A percentile compares a stretch with the other conserved stretches of the same genome.
Evolutionary conservation across 768 basidiomycete genomes (phyloP).

Genomic region (Dictyophora rubrovolvata): DNA sequence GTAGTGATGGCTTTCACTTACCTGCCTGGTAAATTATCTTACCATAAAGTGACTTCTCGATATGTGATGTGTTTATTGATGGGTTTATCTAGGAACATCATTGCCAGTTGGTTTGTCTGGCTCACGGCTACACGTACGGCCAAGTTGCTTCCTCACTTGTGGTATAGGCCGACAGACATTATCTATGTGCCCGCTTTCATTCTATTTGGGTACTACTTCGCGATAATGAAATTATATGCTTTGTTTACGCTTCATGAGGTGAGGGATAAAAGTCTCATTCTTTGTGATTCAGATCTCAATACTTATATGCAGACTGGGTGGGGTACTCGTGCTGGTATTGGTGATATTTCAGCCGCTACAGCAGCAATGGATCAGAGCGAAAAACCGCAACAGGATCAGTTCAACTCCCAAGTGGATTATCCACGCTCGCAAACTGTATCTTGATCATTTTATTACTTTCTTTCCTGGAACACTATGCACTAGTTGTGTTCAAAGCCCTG

Average conservation of each 20-base stretch:
- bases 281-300: not conserved
- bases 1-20: constrained; percentile 34
- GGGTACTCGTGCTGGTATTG: constrained; percentile 93
- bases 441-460: not conserved
- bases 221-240: constrained; percentile 90
- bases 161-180: constrained; percentile 64
- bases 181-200: constrained; percentile 83
- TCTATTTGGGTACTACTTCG: constrained; percentile 88
- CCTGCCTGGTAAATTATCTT: constrained; percentile 54
- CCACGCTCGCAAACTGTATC: not conserved
- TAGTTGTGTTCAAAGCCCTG: too few species aligned
- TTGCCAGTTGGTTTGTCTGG: constrained; percentile 60
- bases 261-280: constrained; percentile 14
- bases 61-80: not conserved
- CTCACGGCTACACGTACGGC: constrained; percentile 59
- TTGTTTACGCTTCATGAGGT: constrained; percentile 85
- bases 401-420: not conserved
- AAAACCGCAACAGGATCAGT: constrained; percentile 9
- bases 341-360: constrained; percentile 69
- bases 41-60: not conserved
- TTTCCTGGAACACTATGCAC: not conserved
- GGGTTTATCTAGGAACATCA: constrained; percentile 44
- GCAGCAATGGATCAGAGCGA: constrained; percentile 42
- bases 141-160: constrained; percentile 75
- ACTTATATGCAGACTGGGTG: constrained; percentile 58